Evolutionary conservation across 2,329 filamentous ascomycete species (phyloP).

Genomic region (Hypoxylon sp.): DNA sequence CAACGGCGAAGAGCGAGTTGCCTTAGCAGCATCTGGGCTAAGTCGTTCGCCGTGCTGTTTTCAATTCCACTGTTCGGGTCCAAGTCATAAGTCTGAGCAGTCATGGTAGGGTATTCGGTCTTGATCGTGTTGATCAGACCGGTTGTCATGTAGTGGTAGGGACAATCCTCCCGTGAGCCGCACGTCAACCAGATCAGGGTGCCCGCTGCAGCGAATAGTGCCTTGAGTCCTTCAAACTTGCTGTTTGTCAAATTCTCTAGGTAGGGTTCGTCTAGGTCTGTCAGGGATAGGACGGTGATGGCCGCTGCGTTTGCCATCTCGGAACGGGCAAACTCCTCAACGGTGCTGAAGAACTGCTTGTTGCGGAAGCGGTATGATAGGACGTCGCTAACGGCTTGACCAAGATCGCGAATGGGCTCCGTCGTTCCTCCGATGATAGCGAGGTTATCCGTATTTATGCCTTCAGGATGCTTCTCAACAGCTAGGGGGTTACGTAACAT

Average conservation of each 20-base stretch:
- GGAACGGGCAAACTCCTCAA: conserved; percentile 16
- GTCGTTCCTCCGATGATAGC: conserved; percentile 16
- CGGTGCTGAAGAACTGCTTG: conserved; percentile 15
- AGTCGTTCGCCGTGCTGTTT: conserved; percentile 2
- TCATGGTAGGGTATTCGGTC: conserved; percentile 17
- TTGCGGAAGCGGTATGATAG: conserved; percentile 19
- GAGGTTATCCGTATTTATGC: conserved; percentile 16
- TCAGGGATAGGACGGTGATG: conserved; percentile 42
- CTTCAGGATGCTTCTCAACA: conserved; percentile 15
- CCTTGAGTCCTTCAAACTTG: conserved; percentile 34
- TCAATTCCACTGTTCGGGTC: conserved; percentile 5
- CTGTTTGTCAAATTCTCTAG: conserved; percentile 43
- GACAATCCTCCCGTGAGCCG: conserved; percentile 20
- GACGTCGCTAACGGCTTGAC: conserved; percentile 4
- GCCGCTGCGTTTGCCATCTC: conserved; percentile 6
- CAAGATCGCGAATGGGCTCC: not conserved
- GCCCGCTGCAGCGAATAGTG: conserved; percentile 21
- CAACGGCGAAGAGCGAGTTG: conserved; percentile 17
- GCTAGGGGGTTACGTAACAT: conserved; percentile 14
- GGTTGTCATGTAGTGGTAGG: conserved; percentile 29
- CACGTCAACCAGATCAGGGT: conserved; percentile 40
- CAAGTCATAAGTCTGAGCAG: conserved; percentile 16
- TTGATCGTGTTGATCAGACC: conserved; percentile 26
- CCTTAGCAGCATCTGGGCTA: conserved; percentile 15
- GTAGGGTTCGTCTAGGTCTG: conserved; percentile 50